Evolutionary conservation across 2,329 filamentous ascomycete genomes (phyloP).

Genomic region (Aspergillus tanneri): DNA sequence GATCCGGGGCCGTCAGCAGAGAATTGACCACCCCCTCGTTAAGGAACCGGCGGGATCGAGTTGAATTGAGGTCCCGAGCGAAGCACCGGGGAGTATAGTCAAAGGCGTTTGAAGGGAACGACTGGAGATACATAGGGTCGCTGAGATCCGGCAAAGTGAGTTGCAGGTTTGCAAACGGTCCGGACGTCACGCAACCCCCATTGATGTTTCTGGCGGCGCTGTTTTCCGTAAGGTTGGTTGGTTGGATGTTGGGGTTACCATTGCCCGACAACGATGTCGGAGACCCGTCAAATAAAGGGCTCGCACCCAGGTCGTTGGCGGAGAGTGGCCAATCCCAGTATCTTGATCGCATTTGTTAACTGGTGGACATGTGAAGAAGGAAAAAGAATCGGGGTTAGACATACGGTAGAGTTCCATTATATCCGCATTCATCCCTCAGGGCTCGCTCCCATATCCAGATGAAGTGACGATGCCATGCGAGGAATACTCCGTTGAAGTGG

Average conservation of each 20-base stretch:
- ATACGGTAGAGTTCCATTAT: constrained; percentile 7
- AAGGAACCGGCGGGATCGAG: background rate
- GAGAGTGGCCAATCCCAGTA: constrained; percentile 1
- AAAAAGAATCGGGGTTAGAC: background rate
- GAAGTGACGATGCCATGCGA: constrained; percentile 12
- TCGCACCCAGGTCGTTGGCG: constrained; percentile 2
- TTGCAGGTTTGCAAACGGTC: constrained; percentile 8
- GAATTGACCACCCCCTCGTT: background rate
- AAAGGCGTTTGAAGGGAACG: background rate
- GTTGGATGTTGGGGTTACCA: background rate
- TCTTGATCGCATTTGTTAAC: background rate
- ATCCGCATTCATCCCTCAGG: constrained; percentile 6
- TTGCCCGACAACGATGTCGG: constrained; percentile 3
- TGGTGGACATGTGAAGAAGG: background rate
- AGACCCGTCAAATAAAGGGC: constrained; percentile 7
- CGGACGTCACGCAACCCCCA: constrained; percentile 8
- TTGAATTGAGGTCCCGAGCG: constrained; percentile 4
- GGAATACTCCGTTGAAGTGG: background rate
- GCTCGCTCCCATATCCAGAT: constrained; percentile 5
- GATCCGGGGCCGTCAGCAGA: constrained; percentile 2
- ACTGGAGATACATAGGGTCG: background rate
- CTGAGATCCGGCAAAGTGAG: background rate
- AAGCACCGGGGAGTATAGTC: constrained; percentile 11
- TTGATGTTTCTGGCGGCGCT: background rate
- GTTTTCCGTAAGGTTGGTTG: background rate